These are phyloP conservation scores for Uronychia binucleata DNA, from an alignment of 73 alveolate genomes.

Conservation along the genomic window DNA sequence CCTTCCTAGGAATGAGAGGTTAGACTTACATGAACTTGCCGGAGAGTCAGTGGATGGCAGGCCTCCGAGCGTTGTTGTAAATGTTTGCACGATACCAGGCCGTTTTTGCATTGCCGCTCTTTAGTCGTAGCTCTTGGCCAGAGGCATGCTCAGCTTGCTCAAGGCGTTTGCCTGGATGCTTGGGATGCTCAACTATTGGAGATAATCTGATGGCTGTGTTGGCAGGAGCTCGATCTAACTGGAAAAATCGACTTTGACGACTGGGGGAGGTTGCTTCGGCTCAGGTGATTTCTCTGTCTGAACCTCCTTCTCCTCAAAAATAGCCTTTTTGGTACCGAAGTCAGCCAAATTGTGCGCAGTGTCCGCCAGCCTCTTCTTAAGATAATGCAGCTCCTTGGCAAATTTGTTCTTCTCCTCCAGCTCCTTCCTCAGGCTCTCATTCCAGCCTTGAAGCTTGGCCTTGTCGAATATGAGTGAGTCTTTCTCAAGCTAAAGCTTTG, in stretches of 20 bases:
- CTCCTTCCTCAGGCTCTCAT: conserved; percentile 20
- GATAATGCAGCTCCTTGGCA: not conserved
- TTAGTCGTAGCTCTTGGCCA: not conserved
- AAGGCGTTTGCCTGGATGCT: not conserved
- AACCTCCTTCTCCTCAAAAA: not conserved
- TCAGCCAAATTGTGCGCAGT: not conserved
- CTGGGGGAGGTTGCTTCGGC: not conserved
- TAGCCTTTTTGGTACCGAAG: not conserved
- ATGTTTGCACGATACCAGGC: not conserved
- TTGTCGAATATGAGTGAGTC: not conserved
- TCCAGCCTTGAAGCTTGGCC: conserved; percentile 18
- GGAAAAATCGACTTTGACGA: no score
- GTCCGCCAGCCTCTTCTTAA: not conserved
- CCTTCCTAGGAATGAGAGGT: no score
- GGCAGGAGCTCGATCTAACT: not conserved
- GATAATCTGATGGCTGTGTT: not conserved
- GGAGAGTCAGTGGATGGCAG: not conserved
- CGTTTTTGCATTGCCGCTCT: no score
- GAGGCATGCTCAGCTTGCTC: no score
- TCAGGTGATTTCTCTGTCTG: not conserved
- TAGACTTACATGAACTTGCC: no score
- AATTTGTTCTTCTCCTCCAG: conserved; percentile 1
- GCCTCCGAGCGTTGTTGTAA: not conserved
- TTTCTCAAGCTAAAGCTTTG: no score
- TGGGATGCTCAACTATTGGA: not conserved